Conservation (phyloP, 208 protist genomes). For the Wallacemonas sp. region DNA sequence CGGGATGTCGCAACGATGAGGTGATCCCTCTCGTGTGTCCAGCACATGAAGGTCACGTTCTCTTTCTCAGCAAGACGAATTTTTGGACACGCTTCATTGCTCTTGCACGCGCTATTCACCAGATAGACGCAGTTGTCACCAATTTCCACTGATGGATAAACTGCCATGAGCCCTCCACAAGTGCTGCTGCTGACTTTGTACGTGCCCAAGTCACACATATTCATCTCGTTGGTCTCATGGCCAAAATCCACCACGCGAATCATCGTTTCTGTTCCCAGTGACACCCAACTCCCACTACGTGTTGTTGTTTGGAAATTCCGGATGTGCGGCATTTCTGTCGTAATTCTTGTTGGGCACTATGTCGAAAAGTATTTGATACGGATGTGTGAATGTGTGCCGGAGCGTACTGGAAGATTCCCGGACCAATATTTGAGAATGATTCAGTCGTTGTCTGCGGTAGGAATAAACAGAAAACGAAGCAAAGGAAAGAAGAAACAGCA, state of each 20-base stretch:
- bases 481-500: too few relatives aligned
- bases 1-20: slow-evolving; percentile 56
- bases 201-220: slow-evolving; percentile 20
- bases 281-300: slow-evolving; percentile 62
- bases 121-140: slow-evolving; percentile 11
- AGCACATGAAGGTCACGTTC: slow-evolving; percentile 66
- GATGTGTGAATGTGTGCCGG: too few relatives aligned
- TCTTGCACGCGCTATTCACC: slow-evolving; percentile 12
- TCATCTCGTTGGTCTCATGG: slow-evolving; percentile 18
- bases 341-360: too few relatives aligned
- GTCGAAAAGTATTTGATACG: too few relatives aligned
- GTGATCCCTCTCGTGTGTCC: slow-evolving; percentile 63
- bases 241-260: slow-evolving; percentile 62
- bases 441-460: too few relatives aligned
- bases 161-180: slow-evolving; percentile 53
- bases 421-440: too few relatives aligned
- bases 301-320: slow-evolving; percentile 42
- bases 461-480: too few relatives aligned
- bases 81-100: slow-evolving; percentile 19
- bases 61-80: slow-evolving; percentile 42
- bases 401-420: too few relatives aligned
- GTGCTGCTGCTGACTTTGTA: slow-evolving; percentile 46
- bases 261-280: slow-evolving; percentile 49
- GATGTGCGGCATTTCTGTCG: slow-evolving; percentile 35
- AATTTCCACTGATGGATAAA: slow-evolving; percentile 28